phyloP scores from a whole-genome alignment of 2,329 filamentous ascomycete genomes.

The Lachnellula arida region DNA sequence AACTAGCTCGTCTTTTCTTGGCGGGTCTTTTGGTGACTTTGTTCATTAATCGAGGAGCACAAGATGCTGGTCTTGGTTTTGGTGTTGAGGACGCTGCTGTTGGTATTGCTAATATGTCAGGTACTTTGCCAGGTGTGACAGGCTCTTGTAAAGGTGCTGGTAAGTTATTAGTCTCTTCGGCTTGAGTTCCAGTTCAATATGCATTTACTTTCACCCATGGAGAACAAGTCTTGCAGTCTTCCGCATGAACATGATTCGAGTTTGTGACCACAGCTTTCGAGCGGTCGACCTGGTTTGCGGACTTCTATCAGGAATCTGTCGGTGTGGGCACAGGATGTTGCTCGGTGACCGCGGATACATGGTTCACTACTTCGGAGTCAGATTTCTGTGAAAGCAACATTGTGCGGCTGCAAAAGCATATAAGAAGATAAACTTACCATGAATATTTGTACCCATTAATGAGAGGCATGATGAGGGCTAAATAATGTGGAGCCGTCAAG shows the following conservation, averaged over 20 bases:
- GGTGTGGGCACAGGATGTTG: slow-evolving; percentile 24
- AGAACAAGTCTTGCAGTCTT: slow-evolving; percentile 16
- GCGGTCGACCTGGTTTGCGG: slow-evolving; percentile 27
- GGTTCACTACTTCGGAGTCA: slow-evolving; percentile 18
- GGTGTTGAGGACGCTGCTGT: neutral
- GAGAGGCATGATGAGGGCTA: slow-evolving; percentile 23
- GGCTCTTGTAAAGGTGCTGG: neutral
- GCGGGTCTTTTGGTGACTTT: neutral
- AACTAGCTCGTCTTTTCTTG: neutral
- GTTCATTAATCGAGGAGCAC: neutral
- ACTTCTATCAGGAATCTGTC: slow-evolving; percentile 26
- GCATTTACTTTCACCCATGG: slow-evolving; percentile 8
- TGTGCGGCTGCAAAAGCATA: neutral
- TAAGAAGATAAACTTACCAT: slow-evolving; percentile 18
- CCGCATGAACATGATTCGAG: slow-evolving; percentile 24
- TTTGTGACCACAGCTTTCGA: slow-evolving; percentile 26
- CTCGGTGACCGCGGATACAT: slow-evolving; percentile 29
- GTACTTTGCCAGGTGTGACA: neutral
- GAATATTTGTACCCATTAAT: slow-evolving; percentile 29
- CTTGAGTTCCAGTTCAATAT: neutral
- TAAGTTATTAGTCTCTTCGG: neutral
- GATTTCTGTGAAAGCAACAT: neutral
- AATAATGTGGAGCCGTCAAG: neutral
- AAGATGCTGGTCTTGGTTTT: neutral
- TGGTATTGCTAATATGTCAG: too few species aligned